Conservation (phyloP, 257 asterid genomes). For the Fraxinus americana region DNA sequence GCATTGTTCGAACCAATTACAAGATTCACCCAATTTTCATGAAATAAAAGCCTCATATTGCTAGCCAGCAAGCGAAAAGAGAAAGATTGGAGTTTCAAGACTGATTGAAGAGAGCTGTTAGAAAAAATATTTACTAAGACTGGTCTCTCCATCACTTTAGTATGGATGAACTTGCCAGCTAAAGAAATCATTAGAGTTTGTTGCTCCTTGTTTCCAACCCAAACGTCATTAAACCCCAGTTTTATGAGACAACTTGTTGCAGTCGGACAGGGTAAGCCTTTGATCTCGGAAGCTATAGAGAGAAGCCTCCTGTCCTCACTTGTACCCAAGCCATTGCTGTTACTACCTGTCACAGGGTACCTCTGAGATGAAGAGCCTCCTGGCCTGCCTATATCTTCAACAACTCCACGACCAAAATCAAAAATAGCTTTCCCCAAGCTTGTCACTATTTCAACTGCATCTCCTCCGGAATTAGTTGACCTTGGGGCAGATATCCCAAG, state of each 20-base stretch:
- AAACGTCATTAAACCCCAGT: slow-evolving; percentile 70
- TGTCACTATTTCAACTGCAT: slow-evolving; percentile 91
- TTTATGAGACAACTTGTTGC: slow-evolving; percentile 64
- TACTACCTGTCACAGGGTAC: slow-evolving; percentile 43
- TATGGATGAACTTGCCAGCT: slow-evolving; percentile 79
- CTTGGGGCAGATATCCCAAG: slow-evolving; percentile 43
- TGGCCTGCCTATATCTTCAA: slow-evolving; percentile 86
- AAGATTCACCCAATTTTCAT: slow-evolving; percentile 79
- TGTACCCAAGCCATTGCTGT: slow-evolving; percentile 40
- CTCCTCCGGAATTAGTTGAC: slow-evolving; percentile 78
- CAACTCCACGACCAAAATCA: slow-evolving; percentile 93
- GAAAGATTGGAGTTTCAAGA: slow-evolving; percentile 72
- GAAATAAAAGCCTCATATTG: slow-evolving; percentile 70
- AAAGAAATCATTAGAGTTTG: slow-evolving; percentile 67
- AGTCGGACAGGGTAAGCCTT: slow-evolving; percentile 90
- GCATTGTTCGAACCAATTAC: slow-evolving; percentile 63
- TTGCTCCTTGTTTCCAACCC: slow-evolving; percentile 85
- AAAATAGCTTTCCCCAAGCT: slow-evolving; percentile 87
- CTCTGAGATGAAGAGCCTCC: slow-evolving; percentile 66
- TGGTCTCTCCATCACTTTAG: slow-evolving; percentile 82
- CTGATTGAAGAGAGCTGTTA: slow-evolving; percentile 52
- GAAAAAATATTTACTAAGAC: slow-evolving; percentile 62
- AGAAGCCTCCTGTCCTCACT: slow-evolving; percentile 56
- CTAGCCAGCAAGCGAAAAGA: slow-evolving; percentile 71
- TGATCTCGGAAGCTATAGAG: slow-evolving; percentile 61